phyloP scores from a whole-genome alignment of 148 eudicot species.

The Vaccinium darrowii region DNA sequence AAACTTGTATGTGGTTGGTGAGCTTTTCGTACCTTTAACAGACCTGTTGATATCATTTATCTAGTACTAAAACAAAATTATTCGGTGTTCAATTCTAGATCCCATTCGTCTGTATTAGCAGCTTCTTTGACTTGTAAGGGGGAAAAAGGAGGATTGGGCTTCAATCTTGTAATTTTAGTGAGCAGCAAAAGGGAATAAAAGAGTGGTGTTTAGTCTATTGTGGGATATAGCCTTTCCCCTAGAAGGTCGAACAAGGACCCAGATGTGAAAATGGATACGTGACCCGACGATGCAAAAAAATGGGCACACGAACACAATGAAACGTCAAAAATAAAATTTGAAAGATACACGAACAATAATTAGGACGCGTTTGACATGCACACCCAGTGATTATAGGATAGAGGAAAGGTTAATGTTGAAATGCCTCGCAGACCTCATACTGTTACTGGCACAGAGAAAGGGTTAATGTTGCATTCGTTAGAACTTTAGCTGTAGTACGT shows the following conservation, averaged over 20 bases:
- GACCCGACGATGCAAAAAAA: too few species aligned
- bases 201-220: too few species aligned
- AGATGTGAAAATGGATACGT: not conserved
- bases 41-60: not conserved
- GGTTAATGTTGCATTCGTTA: not conserved
- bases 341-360: too few species aligned
- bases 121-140: not conserved
- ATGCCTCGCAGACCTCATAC: not conserved
- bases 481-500: not conserved
- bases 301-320: not conserved
- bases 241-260: not conserved
- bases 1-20: slow-evolving; percentile 5
- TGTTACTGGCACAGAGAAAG: too few species aligned
- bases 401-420: too few species aligned
- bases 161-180: not conserved
- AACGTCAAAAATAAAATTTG: too few species aligned
- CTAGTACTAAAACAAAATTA: not conserved
- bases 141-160: not conserved
- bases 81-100: not conserved
- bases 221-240: not conserved
- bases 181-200: not conserved
- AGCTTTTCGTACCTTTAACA: not conserved
- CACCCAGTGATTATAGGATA: too few species aligned
- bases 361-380: too few species aligned
- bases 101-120: not conserved